Percentiles rank a stretch among this genome's conserved stretches.
phyloP scores from a whole-genome alignment of 2,329 filamentous ascomycete genomes.

The Aspergillus hiratsukae region DNA sequence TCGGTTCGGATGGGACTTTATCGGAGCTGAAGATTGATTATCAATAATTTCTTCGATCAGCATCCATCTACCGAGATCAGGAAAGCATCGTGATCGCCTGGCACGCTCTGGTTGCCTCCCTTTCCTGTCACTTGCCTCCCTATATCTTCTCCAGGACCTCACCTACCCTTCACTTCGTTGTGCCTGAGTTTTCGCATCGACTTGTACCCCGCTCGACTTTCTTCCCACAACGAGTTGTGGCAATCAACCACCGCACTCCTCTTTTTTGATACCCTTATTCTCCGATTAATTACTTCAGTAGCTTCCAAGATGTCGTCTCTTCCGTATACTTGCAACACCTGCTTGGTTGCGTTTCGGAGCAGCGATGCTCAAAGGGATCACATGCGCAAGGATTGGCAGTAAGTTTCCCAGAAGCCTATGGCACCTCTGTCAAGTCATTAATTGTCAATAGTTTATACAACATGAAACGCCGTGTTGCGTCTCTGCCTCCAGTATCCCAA shows the following conservation, averaged over 20 bases:
- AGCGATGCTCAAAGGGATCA: conserved; percentile 89
- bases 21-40: conserved; percentile 12
- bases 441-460: conserved; percentile 72
- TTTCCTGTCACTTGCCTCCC: not conserved
- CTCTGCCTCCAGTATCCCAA: conserved; percentile 82
- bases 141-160: not conserved
- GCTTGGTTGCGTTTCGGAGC: conserved; percentile 91
- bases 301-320: conserved; percentile 52
- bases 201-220: conserved; percentile 16
- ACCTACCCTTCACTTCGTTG: not conserved
- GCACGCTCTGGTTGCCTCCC: not conserved
- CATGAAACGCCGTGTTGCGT: conserved; percentile 87
- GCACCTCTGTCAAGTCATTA: conserved; percentile 1
- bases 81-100: not conserved
- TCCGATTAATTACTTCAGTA: conserved; percentile 24
- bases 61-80: not conserved
- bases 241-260: conserved; percentile 27
- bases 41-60: not conserved
- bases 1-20: conserved; percentile 4
- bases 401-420: conserved; percentile 40
- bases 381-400: conserved; percentile 99
- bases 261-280: conserved; percentile 6
- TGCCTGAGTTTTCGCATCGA: not conserved
- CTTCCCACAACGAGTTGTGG: not conserved
- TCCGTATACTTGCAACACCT: conserved; percentile 97